These are phyloP conservation scores for Neodidymelliopsis sp. DNA, from an alignment of 2,329 filamentous ascomycete genomes.

Conservation along the genomic window DNA sequence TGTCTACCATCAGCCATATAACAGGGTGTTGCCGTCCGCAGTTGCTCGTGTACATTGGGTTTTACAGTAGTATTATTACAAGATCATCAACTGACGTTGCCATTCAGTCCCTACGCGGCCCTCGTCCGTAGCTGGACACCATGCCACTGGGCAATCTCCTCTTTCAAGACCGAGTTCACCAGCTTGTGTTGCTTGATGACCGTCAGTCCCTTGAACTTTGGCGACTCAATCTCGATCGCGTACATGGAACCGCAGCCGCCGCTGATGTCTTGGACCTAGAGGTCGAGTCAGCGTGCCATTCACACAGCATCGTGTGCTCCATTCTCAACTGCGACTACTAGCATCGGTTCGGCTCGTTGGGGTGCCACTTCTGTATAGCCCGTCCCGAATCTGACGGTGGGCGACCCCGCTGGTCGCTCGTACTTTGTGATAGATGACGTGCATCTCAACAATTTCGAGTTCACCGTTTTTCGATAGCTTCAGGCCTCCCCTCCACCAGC, in stretches of 20 bases:
- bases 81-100: conserved; percentile 4
- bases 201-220: conserved; percentile 72
- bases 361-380: neutral
- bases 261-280: conserved; percentile 75
- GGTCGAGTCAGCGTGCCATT: conserved; percentile 9
- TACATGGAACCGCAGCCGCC: conserved; percentile 91
- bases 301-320: neutral
- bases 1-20: neutral
- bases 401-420: neutral
- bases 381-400: neutral
- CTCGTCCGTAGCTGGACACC: conserved; percentile 81
- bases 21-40: neutral
- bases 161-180: conserved; percentile 76
- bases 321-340: neutral
- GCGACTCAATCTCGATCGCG: conserved; percentile 77
- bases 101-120: conserved; percentile 47
- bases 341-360: neutral
- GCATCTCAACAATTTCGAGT: conserved; percentile 17
- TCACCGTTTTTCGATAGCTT: conserved; percentile 9
- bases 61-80: conserved; percentile 19
- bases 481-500: conserved; percentile 4
- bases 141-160: conserved; percentile 82
- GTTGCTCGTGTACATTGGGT: neutral
- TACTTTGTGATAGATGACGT: conserved; percentile 13
- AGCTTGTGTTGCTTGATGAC: conserved; percentile 84